Evolutionary conservation across 2,329 filamentous ascomycete genomes (phyloP).

Genomic region (Sporothrix pallida): DNA sequence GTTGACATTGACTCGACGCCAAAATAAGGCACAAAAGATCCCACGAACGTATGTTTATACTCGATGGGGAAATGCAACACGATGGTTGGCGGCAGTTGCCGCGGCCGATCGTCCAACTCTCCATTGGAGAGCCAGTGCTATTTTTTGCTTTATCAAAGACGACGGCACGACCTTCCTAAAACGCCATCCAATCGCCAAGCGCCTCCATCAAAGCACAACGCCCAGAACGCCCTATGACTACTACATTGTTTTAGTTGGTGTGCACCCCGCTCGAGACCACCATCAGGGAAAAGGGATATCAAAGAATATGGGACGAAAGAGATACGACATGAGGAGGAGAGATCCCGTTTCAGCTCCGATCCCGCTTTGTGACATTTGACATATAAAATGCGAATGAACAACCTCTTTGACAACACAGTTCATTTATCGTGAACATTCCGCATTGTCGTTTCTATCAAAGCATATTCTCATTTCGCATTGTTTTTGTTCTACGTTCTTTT

Average conservation of each 20-base stretch:
- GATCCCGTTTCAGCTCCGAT: too few species aligned
- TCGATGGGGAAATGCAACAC: conserved; percentile 20
- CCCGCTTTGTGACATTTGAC: background rate
- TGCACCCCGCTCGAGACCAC: conserved; percentile 23
- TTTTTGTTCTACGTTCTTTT: background rate
- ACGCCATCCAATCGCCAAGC: conserved; percentile 19
- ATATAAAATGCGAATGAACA: background rate
- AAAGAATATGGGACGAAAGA: background rate
- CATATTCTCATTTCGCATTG: background rate
- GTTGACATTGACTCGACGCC: too few species aligned
- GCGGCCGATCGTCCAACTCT: background rate
- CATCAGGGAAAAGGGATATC: background rate
- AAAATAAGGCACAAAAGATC: too few species aligned
- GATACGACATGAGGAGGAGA: background rate
- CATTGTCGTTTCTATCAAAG: background rate
- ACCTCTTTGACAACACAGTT: background rate
- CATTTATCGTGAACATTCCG: background rate
- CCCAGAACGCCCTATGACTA: background rate
- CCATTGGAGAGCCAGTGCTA: background rate
- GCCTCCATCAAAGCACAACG: background rate
- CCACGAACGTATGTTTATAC: conserved; percentile 8
- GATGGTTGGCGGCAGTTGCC: conserved; percentile 18
- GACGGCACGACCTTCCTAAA: conserved; percentile 25
- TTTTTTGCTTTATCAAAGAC: background rate
- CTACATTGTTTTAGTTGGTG: background rate